Conservation (phyloP, 352 stramenopile species). For the Nothophytophthora sp. region DNA sequence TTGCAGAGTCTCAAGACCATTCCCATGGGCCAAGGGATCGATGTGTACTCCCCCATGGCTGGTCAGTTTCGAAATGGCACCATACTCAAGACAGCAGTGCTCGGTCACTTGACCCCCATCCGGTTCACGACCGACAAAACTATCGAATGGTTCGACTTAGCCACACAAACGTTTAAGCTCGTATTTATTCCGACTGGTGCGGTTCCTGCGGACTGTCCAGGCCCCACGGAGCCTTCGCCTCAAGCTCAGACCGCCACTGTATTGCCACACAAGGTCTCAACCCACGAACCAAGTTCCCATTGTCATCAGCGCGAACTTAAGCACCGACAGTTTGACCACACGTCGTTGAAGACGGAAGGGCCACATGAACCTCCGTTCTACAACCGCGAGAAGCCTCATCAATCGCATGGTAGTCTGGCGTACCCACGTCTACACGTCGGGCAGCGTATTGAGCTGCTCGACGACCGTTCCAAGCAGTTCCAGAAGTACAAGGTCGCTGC, state of each 20-base stretch:
- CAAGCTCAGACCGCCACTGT: too few species aligned
- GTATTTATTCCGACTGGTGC: conserved; percentile 27
- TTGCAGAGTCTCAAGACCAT: conserved; percentile 43
- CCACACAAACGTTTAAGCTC: conserved; percentile 59
- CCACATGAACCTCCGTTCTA: too few species aligned
- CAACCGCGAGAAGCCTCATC: neutral
- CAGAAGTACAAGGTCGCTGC: conserved; percentile 27
- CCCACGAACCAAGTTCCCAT: too few species aligned
- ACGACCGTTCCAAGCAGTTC: conserved; percentile 24
- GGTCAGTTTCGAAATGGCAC: conserved; percentile 35
- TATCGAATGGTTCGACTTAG: conserved; percentile 59
- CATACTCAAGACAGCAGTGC: conserved; percentile 40
- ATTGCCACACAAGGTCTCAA: too few species aligned
- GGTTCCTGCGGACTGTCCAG: neutral
- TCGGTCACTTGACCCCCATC: conserved; percentile 47
- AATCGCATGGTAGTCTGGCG: conserved; percentile 8
- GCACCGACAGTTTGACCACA: too few species aligned
- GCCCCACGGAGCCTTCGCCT: neutral
- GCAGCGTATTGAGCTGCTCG: conserved; percentile 31
- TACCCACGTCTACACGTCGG: conserved; percentile 17
- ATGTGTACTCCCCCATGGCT: conserved; percentile 59
- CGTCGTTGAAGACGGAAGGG: too few species aligned
- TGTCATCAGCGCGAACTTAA: too few species aligned
- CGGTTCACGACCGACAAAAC: conserved; percentile 17
- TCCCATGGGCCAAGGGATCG: conserved; percentile 43